Percentiles rank a stretch among this genome's conserved stretches.
phyloP scores from a whole-genome alignment of 192 early-diverging fungal genomes.

The Dissophora ornata region DNA sequence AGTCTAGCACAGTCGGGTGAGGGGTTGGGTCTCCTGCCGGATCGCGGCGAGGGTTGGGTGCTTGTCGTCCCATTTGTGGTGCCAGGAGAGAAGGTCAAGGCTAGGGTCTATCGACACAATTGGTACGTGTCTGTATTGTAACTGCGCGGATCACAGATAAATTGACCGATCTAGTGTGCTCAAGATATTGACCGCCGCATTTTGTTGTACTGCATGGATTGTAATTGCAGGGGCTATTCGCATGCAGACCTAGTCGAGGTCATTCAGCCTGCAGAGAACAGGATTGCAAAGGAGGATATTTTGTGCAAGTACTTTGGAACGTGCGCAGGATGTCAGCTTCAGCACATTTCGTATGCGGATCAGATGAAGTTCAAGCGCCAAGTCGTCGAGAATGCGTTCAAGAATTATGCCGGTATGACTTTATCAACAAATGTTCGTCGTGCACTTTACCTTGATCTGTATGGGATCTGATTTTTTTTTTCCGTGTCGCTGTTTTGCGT shows the following conservation, averaged over 20 bases:
- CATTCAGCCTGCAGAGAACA: conserved; percentile 44
- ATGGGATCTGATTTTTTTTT: neutral
- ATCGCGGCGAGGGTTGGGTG: conserved; percentile 51
- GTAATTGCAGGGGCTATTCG: conserved; percentile 37
- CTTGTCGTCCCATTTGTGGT: conserved; percentile 44
- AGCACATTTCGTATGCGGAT: conserved; percentile 68
- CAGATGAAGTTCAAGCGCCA: conserved; percentile 70
- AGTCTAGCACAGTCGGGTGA: conserved; percentile 49
- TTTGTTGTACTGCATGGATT: too few relatives aligned
- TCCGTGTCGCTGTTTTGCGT: too few relatives aligned
- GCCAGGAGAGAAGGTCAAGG: conserved; percentile 47
- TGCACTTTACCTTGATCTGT: neutral
- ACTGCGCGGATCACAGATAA: too few relatives aligned
- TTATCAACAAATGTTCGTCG: neutral
- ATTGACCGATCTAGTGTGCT: too few relatives aligned
- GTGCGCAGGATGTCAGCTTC: conserved; percentile 73
- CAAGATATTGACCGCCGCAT: too few relatives aligned
- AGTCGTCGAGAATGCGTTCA: conserved; percentile 64
- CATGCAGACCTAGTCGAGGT: conserved; percentile 51
- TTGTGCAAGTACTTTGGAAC: conserved; percentile 68
- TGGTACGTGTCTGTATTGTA: conserved; percentile 38
- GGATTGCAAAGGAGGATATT: conserved; percentile 51
- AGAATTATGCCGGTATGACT: conserved; percentile 44
- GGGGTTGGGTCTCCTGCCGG: conserved; percentile 39
- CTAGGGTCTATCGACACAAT: conserved; percentile 49